These are phyloP conservation scores for Cladosporium sp. DNA, from an alignment of 2,329 filamentous ascomycete genomes.

Conservation along the genomic window DNA sequence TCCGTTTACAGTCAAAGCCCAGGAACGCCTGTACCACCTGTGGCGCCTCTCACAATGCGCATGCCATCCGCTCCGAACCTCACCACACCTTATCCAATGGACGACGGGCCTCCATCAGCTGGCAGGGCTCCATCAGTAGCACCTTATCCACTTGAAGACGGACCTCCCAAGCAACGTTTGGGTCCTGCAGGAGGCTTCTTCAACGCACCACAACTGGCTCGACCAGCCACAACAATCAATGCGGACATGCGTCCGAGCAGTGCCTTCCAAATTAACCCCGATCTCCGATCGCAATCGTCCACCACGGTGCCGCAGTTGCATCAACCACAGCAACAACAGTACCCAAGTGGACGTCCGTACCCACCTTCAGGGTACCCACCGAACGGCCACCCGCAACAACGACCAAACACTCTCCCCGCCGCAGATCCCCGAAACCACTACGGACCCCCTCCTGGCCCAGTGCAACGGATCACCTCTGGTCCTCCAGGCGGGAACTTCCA, in stretches of 20 bases:
- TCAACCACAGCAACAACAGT: constrained; percentile 15
- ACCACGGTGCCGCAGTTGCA: constrained; percentile 27
- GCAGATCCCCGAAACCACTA: constrained; percentile 28
- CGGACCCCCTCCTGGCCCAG: constrained; percentile 20
- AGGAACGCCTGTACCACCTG: constrained; percentile 26
- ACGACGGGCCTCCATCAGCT: constrained; percentile 39
- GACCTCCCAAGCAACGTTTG: constrained; percentile 44
- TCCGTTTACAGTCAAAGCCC: constrained; percentile 20
- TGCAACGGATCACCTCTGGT: constrained; percentile 38
- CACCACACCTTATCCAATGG: constrained; percentile 35
- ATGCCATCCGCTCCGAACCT: constrained; percentile 16
- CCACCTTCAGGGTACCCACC: constrained; percentile 22
- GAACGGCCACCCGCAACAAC: constrained; percentile 13
- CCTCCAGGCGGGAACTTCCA: constrained; percentile 27
- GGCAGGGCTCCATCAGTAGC: constrained; percentile 55
- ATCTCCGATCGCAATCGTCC: constrained; percentile 38
- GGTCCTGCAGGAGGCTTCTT: constrained; percentile 43
- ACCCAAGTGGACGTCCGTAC: constrained; percentile 24
- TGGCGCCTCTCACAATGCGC: not conserved
- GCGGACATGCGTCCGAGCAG: constrained; percentile 56
- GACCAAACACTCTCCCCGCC: constrained; percentile 21
- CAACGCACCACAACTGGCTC: constrained; percentile 42
- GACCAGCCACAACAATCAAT: constrained; percentile 42
- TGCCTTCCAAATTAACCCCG: constrained; percentile 55
- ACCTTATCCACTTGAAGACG: constrained; percentile 72